A percentile compares a stretch with the other conserved stretches of the same genome.
These are phyloP conservation scores for Neoarthrinium moseri DNA, from an alignment of 2,329 filamentous ascomycete genomes.

Conservation along the genomic window DNA sequence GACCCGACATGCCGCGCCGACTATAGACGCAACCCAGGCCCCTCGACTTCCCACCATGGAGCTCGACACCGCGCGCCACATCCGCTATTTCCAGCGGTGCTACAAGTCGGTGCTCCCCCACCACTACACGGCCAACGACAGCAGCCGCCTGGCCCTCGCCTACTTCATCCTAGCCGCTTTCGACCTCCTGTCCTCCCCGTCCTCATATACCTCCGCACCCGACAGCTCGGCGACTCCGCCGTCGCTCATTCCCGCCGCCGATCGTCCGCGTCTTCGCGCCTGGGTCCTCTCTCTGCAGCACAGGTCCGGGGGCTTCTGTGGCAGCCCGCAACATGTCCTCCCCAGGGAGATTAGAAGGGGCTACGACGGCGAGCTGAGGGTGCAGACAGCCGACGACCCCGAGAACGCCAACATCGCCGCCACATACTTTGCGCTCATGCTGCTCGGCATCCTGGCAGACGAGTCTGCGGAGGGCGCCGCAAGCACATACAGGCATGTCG, in stretches of 20 bases:
- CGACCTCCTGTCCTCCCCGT: slow-evolving; percentile 70
- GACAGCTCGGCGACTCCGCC: slow-evolving; percentile 46
- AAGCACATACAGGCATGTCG: slow-evolving; percentile 60
- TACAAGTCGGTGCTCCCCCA: slow-evolving; percentile 77
- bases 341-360: slow-evolving; percentile 27
- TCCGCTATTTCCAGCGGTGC: slow-evolving; percentile 92
- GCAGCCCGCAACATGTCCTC: slow-evolving; percentile 69
- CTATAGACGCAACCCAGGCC: neutral
- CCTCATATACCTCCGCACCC: slow-evolving; percentile 38
- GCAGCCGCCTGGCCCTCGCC: slow-evolving; percentile 83
- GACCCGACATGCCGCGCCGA: neutral
- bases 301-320: slow-evolving; percentile 82
- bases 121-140: slow-evolving; percentile 84
- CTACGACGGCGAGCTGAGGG: slow-evolving; percentile 36
- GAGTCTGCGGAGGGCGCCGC: slow-evolving; percentile 36
- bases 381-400: slow-evolving; percentile 36
- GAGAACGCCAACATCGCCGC: slow-evolving; percentile 73
- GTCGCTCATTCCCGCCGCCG: slow-evolving; percentile 46
- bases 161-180: slow-evolving; percentile 87
- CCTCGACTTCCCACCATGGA: slow-evolving; percentile 2
- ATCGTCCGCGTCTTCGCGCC: slow-evolving; percentile 48
- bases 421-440: slow-evolving; percentile 83
- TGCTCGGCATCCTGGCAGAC: slow-evolving; percentile 56
- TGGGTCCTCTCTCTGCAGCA: slow-evolving; percentile 91
- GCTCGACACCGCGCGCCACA: slow-evolving; percentile 66